These are phyloP conservation scores for Geotrichum cucujoidarum DNA, from an alignment of 1,139 yeast genomes.

Conservation along the genomic window DNA sequence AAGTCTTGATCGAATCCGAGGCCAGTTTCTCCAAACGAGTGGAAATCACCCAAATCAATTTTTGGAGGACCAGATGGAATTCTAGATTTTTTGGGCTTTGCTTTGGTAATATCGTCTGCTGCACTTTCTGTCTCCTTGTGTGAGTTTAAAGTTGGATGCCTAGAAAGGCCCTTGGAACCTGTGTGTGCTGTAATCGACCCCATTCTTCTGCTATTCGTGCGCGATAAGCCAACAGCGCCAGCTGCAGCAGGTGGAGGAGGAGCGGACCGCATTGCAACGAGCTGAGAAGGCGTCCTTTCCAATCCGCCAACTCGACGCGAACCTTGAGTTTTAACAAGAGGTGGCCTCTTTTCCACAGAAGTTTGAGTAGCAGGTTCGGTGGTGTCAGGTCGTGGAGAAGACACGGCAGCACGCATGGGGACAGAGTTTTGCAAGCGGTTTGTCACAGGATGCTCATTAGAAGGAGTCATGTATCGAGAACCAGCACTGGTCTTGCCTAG, in stretches of 20 bases:
- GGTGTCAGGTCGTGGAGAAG: background rate
- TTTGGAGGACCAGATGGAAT: constrained; percentile 18
- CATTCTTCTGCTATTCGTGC: constrained; percentile 15
- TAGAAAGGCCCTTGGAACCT: background rate
- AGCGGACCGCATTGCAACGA: constrained; percentile 65
- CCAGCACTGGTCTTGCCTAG: too few relatives aligned
- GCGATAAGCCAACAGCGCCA: constrained; percentile 6
- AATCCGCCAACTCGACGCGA: background rate
- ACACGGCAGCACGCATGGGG: background rate
- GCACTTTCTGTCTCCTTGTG: too few relatives aligned
- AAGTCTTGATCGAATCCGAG: constrained; percentile 14
- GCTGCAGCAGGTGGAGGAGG: constrained; percentile 58
- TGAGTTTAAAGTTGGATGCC: too few relatives aligned
- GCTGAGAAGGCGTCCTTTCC: constrained; percentile 21
- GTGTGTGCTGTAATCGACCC: background rate
- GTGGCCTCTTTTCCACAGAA: too few relatives aligned
- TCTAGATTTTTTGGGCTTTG: too few relatives aligned
- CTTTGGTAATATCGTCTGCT: background rate
- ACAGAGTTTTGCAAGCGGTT: background rate
- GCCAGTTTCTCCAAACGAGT: constrained; percentile 17
- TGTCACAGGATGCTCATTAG: background rate
- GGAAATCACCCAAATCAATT: constrained; percentile 18
- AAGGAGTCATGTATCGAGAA: too few relatives aligned
- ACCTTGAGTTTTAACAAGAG: too few relatives aligned
- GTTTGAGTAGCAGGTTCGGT: background rate